These are phyloP conservation scores for Casaregolazyma lundiana DNA, from an alignment of 1,139 yeast species.

Conservation along the genomic window DNA sequence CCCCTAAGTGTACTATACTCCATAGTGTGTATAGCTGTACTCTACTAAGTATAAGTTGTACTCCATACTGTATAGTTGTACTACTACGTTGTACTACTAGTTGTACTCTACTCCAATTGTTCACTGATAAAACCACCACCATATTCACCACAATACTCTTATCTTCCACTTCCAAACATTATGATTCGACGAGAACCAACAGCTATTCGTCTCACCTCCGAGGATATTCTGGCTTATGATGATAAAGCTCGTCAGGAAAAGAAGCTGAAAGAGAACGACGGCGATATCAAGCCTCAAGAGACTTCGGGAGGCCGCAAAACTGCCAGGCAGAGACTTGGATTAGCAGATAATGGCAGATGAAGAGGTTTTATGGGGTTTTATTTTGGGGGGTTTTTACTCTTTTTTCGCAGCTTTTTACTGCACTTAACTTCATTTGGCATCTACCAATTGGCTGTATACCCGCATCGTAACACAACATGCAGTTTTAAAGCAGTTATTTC, in stretches of 20 bases:
- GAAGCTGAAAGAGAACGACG: slow-evolving; percentile 16
- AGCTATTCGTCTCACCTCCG: slow-evolving; percentile 58
- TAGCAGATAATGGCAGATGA: neutral
- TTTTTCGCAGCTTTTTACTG: neutral
- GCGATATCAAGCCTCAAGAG: slow-evolving; percentile 1
- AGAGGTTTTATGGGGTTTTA: neutral
- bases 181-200: slow-evolving; percentile 68
- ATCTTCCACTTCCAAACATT: too few relatives aligned
- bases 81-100: too few relatives aligned
- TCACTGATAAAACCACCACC: too few relatives aligned
- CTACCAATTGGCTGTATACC: too few relatives aligned
- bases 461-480: too few relatives aligned
- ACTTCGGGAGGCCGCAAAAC: neutral
- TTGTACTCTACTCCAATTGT: too few relatives aligned
- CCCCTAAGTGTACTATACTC: too few relatives aligned
- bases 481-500: too few relatives aligned
- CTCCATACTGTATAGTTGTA: too few relatives aligned
- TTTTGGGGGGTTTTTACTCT: neutral
- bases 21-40: too few relatives aligned
- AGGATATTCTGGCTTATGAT: slow-evolving; percentile 59
- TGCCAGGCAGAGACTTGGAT: neutral
- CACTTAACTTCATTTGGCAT: neutral
- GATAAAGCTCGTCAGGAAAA: slow-evolving; percentile 33
- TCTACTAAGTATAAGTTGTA: too few relatives aligned
- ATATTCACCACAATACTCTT: too few relatives aligned